A percentile compares a stretch with the other conserved stretches of the same genome.
Conservation (phyloP, 140 eudicot genomes). For the Stevia rebaudiana region DNA sequence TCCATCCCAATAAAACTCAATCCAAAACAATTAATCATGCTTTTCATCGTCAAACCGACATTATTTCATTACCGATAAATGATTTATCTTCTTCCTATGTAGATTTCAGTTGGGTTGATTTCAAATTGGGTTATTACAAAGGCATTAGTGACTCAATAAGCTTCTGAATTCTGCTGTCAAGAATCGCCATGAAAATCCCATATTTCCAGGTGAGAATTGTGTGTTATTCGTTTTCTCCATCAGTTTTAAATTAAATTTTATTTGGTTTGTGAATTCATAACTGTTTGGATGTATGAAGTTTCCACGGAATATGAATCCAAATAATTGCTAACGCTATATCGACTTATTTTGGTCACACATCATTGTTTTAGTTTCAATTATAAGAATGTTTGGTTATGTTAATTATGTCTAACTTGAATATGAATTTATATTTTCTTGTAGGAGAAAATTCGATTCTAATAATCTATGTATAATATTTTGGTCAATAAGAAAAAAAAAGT, state of each 20-base stretch:
- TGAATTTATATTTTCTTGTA: background rate
- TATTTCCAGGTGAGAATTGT: slow-evolving; percentile 5
- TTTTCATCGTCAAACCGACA: slow-evolving; percentile 17
- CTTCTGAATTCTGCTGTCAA: slow-evolving; percentile 9
- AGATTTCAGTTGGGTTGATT: slow-evolving; percentile 3
- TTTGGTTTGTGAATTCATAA: background rate
- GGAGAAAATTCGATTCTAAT: too few relatives aligned
- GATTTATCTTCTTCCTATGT: slow-evolving; percentile 7
- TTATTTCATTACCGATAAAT: background rate
- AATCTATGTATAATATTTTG: too few relatives aligned
- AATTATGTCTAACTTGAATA: background rate
- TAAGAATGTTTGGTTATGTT: background rate
- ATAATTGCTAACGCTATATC: background rate
- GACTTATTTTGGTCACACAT: background rate
- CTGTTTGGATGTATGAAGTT: background rate
- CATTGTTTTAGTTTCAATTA: background rate
- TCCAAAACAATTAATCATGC: background rate
- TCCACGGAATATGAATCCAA: background rate
- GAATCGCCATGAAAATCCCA: background rate
- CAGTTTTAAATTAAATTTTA: background rate
- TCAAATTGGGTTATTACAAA: background rate
- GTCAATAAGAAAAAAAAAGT: too few relatives aligned
- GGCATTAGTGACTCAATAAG: background rate
- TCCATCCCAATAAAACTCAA: slow-evolving; percentile 25
- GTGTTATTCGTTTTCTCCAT: background rate